These are phyloP conservation scores for Colletotrichum sp. DNA, from an alignment of 2,329 filamentous ascomycete genomes.

Conservation along the genomic window DNA sequence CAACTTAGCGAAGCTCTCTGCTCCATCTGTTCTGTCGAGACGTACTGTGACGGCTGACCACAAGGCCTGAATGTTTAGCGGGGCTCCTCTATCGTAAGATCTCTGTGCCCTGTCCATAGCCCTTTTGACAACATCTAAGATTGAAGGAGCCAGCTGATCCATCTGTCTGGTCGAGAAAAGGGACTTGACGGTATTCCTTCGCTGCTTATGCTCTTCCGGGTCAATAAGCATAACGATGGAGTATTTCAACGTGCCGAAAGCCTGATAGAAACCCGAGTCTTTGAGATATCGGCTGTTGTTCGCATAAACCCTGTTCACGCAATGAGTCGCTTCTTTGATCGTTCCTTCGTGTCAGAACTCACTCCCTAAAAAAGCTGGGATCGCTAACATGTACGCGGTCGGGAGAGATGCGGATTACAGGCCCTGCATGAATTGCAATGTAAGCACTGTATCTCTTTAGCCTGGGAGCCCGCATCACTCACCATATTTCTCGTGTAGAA, in stretches of 20 bases:
- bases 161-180: neutral
- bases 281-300: neutral
- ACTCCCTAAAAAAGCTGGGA: neutral
- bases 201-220: neutral
- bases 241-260: neutral
- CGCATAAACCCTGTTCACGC: neutral
- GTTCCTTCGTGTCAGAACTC: neutral
- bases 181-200: neutral
- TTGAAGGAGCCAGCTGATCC: neutral
- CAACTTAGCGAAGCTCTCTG: neutral
- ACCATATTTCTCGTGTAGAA: neutral
- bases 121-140: neutral
- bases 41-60: neutral
- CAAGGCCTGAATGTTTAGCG: neutral
- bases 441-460: neutral
- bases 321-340: neutral
- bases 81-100: neutral
- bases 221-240: conserved; percentile 3
- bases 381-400: neutral
- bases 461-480: neutral
- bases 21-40: neutral
- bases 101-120: neutral
- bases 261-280: neutral
- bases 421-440: neutral
- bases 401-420: neutral